Conservation (phyloP, 1,139 yeast genomes). For the Debaryomycetaceae sp. region DNA sequence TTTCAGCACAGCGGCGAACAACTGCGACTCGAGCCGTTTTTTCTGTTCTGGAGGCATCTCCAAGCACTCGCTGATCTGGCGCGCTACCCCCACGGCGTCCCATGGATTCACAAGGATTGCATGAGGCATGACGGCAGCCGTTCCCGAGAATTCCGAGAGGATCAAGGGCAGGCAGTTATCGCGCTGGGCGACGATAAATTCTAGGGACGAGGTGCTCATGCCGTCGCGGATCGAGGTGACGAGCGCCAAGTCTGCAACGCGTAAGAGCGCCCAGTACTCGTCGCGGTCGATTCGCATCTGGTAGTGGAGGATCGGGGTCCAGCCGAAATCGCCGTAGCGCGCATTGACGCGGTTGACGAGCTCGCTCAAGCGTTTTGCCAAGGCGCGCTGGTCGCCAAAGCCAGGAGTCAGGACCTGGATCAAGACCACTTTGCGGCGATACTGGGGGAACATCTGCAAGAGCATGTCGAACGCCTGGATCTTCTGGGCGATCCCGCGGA, state of each 20-base stretch:
- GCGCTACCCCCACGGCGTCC: constrained; percentile 62
- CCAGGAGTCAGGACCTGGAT: constrained; percentile 84
- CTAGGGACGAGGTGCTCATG: constrained; percentile 92
- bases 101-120: constrained; percentile 85
- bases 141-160: constrained; percentile 89
- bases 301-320: constrained; percentile 79
- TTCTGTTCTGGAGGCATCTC: constrained; percentile 55
- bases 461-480: constrained; percentile 78
- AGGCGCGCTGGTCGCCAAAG: too few species aligned
- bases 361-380: constrained; percentile 44
- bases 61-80: constrained; percentile 49
- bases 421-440: constrained; percentile 57
- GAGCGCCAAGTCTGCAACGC: constrained; percentile 80
- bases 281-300: constrained; percentile 84
- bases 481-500: constrained; percentile 85
- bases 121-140: constrained; percentile 69
- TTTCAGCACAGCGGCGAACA: constrained; percentile 54
- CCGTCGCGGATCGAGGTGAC: constrained; percentile 95
- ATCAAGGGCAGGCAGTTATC: constrained; percentile 72
- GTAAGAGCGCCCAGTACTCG: constrained; percentile 76
- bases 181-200: constrained; percentile 69
- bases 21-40: constrained; percentile 33
- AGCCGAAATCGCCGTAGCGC: constrained; percentile 57
- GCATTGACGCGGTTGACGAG: constrained; percentile 77
- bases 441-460: constrained; percentile 59